These are phyloP conservation scores for Sinapis alba DNA, from an alignment of 441 rosid species.

Conservation along the genomic window DNA sequence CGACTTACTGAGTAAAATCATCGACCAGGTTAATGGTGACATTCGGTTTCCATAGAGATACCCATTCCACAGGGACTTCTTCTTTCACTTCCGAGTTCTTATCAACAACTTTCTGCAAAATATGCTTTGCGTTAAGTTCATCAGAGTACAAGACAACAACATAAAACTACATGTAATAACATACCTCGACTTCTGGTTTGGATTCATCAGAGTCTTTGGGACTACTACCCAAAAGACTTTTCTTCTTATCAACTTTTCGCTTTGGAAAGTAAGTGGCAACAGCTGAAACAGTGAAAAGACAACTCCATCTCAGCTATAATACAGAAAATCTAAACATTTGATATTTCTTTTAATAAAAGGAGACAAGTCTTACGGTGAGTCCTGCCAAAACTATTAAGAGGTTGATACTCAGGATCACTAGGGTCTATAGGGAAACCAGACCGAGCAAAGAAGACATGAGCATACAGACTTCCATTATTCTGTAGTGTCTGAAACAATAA, in stretches of 20 bases:
- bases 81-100: conserved; percentile 52
- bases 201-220: conserved; percentile 47
- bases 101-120: conserved; percentile 51
- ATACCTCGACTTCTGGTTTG: conserved; percentile 51
- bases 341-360: neutral
- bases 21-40: conserved; percentile 82
- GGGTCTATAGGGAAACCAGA: conserved; percentile 89
- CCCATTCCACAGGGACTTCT: conserved; percentile 73
- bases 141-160: neutral
- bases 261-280: conserved; percentile 71
- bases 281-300: conserved; percentile 51
- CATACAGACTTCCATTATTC: conserved; percentile 79
- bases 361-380: conserved; percentile 51
- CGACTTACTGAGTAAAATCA: conserved; percentile 70
- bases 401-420: conserved; percentile 81
- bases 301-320: conserved; percentile 38
- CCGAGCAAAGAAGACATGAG: conserved; percentile 79
- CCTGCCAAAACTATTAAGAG: conserved; percentile 66
- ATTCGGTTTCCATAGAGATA: conserved; percentile 87
- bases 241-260: conserved; percentile 72
- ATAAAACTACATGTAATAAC: neutral
- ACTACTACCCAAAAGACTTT: conserved; percentile 64
- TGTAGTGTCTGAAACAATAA: conserved; percentile 36
- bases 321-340: neutral
- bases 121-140: neutral